Base-by-base conservation (phyloP, 2,329 filamentous ascomycete species). In the Fusarium stilboides region DNA sequence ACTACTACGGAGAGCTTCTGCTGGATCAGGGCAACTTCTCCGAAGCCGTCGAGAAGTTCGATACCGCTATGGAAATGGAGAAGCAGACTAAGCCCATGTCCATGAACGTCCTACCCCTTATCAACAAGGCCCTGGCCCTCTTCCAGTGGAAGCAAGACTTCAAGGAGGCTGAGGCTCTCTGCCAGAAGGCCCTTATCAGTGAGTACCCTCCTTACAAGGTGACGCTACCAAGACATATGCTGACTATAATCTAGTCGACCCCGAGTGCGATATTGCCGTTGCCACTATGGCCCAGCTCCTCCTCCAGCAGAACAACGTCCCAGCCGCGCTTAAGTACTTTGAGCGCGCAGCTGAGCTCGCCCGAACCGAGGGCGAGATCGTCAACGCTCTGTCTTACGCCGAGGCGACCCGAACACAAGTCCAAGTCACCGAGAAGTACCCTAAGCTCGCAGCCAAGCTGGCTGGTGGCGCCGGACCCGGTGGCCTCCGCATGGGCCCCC, bases 101-200 rank as follows among this genome's bases (percentile, higher is more conserved):
- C 65, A 98, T 99, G 91, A 99, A 99, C 76, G 96, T 99, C 31
- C 85, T 99, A 69, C 96, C 96, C 15, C 86, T 99, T 51, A 98
- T 99, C 83, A 99, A 99, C 89, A 99, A 99, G 86, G 94, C 96
- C 7, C 88, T 99, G 28, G 94, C 95, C 14, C 86, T 98, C 46
- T 98, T 98, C 88, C 96, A 99, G 80, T 98, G 94, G 92, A 98
- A 97, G 87, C 92, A 97, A 76, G 95, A 98, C 82, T 98, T 97
- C 78, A 86, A 88, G 64, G 95, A 97, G 81, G 95, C 96, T 3
- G 94, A 99, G 85, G 93, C 96, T 82, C 87, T 99, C 53, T 99
- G 96, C 87, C 91, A 98, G 82, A 98, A 97, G 86, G 96, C 96
- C 31, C 86, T 99, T 51, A 97, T 98, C 77, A 97, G 94, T 97